phyloP scores from a whole-genome alignment of 2,329 filamentous ascomycete species.

The Phyllosticta citriasiana region DNA sequence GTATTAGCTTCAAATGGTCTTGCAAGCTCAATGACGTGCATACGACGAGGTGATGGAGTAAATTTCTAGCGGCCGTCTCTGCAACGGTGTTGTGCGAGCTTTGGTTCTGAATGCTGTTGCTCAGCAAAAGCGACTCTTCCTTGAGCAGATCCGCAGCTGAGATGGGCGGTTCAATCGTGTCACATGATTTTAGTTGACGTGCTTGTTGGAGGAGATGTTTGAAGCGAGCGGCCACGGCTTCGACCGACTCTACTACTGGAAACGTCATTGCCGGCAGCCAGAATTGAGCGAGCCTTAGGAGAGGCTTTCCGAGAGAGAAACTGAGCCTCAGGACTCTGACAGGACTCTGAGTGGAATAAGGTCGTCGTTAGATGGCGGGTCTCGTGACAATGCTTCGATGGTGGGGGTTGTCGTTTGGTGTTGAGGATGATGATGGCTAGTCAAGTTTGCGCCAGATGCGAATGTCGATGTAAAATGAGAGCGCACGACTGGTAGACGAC shows the following conservation, averaged over 20 bases:
- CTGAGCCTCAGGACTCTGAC: background rate
- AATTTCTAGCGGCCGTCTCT: slow-evolving; percentile 72
- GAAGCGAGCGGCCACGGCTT: slow-evolving; percentile 24
- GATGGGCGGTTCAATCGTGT: slow-evolving; percentile 35
- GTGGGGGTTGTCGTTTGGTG: background rate
- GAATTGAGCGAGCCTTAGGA: background rate
- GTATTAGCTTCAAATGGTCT: slow-evolving; percentile 2
- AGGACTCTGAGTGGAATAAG: background rate
- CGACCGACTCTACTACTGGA: slow-evolving; percentile 17
- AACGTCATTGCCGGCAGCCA: slow-evolving; percentile 19
- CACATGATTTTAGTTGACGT: slow-evolving; percentile 28
- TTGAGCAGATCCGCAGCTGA: slow-evolving; percentile 30
- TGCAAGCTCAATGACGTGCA: slow-evolving; percentile 23
- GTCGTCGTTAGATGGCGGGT: background rate
- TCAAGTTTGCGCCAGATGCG: background rate
- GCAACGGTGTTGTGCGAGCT: slow-evolving; percentile 56
- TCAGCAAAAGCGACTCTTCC: slow-evolving; percentile 20
- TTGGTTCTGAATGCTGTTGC: slow-evolving; percentile 22
- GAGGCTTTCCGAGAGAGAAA: background rate
- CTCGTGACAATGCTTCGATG: background rate
- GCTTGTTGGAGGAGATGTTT: slow-evolving; percentile 32
- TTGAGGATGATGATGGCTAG: background rate
- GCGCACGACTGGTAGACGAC: background rate
- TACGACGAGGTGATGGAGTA: slow-evolving; percentile 73
- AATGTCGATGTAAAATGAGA: background rate